A percentile compares a stretch with the other conserved stretches of the same genome.
phyloP scores from a whole-genome alignment of 1,284 basidiomycete species.

The Phylloporus sp. region DNA sequence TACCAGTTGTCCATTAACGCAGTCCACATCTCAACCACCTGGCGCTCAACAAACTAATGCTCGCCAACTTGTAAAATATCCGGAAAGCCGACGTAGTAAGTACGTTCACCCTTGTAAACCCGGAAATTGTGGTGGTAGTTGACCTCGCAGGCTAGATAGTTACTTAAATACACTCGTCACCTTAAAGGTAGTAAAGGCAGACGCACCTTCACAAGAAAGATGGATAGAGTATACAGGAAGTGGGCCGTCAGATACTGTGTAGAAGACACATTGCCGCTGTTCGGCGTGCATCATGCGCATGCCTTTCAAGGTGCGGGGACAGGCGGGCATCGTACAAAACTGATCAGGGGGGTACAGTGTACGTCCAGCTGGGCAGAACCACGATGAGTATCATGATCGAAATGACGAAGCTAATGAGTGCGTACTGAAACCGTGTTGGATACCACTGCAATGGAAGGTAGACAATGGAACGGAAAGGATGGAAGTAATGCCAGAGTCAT shows the following conservation, averaged over 20 bases:
- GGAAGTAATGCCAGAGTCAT: background rate
- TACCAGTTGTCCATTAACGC: conserved; percentile 12
- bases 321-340: background rate
- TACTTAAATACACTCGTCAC: background rate
- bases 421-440: background rate
- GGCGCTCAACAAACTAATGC: background rate
- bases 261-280: background rate
- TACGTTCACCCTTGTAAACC: conserved; percentile 42
- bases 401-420: no score
- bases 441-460: background rate
- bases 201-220: background rate
- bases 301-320: background rate
- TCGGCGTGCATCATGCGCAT: background rate
- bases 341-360: background rate
- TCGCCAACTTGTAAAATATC: background rate
- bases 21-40: conserved; percentile 9
- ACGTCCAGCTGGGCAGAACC: background rate
- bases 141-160: background rate
- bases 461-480: background rate
- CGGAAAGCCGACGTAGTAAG: background rate
- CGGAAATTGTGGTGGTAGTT: background rate
- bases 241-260: background rate
- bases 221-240: background rate
- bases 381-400: no score
- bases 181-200: background rate